Evolutionary conservation across 2,329 filamentous ascomycete species (phyloP).

Genomic region (Dothistroma pini): DNA sequence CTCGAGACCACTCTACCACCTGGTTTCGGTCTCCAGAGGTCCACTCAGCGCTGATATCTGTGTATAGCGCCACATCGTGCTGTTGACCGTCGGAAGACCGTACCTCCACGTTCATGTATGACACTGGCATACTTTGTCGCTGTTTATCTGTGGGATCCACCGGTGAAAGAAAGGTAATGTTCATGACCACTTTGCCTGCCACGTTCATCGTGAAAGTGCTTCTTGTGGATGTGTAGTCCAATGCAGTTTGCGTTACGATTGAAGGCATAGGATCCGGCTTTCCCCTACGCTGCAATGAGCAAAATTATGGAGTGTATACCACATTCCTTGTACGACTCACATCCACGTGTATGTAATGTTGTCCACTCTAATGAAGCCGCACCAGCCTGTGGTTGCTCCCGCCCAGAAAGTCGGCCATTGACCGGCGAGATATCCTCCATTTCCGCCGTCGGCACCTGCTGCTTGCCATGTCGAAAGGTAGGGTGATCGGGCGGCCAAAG

Average conservation of each 20-base stretch:
- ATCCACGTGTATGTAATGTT: constrained; percentile 63
- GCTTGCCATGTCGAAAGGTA: constrained; percentile 70
- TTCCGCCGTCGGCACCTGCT: constrained; percentile 56
- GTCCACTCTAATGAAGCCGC: constrained; percentile 67
- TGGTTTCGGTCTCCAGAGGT: constrained; percentile 58
- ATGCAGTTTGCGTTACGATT: constrained; percentile 57
- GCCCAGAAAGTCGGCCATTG: constrained; percentile 65
- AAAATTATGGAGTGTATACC: not conserved
- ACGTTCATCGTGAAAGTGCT: constrained; percentile 68
- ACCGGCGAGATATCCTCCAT: constrained; percentile 65
- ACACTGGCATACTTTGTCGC: constrained; percentile 66
- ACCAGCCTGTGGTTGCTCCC: constrained; percentile 60
- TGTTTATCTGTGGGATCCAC: constrained; percentile 63
- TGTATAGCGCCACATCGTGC: constrained; percentile 67
- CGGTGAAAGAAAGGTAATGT: constrained; percentile 67
- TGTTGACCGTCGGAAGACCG: constrained; percentile 57
- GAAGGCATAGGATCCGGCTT: constrained; percentile 44
- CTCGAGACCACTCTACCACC: constrained; percentile 61
- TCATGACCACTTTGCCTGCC: constrained; percentile 59
- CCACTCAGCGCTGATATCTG: constrained; percentile 67
- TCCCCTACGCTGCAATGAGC: constrained; percentile 42
- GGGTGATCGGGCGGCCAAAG: constrained; percentile 69
- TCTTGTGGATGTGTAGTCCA: constrained; percentile 68
- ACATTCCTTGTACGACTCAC: constrained; percentile 26
- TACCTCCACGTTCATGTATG: constrained; percentile 65